phyloP scores from a whole-genome alignment of 202 grass and related monocot species.

The Alloteropsis angusta region DNA sequence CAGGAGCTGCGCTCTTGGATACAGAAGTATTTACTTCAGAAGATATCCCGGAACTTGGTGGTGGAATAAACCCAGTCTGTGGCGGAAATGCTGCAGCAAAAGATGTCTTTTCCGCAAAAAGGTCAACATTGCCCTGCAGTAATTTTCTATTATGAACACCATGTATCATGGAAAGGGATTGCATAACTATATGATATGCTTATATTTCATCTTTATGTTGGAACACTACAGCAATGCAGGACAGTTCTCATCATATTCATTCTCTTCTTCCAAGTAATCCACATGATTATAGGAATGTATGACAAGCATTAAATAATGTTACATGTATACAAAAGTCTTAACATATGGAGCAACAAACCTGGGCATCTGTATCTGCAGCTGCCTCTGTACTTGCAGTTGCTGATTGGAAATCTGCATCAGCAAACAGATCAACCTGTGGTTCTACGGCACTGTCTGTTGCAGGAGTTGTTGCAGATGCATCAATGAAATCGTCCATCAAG shows the following conservation, averaged over 20 bases:
- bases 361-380: slow-evolving; percentile 26
- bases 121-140: slow-evolving; percentile 49
- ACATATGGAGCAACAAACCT: slow-evolving; percentile 48
- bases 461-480: slow-evolving; percentile 34
- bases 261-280: background rate
- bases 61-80: slow-evolving; percentile 41
- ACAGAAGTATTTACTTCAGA: slow-evolving; percentile 31
- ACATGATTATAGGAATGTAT: slow-evolving; percentile 2
- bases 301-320: background rate
- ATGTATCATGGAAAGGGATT: slow-evolving; percentile 15
- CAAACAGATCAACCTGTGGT: slow-evolving; percentile 71
- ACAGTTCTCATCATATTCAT: background rate
- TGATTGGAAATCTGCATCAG: slow-evolving; percentile 81
- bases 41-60: slow-evolving; percentile 36
- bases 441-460: slow-evolving; percentile 21
- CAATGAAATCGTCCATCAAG: slow-evolving; percentile 65
- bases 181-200: slow-evolving; percentile 1
- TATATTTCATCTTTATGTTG: background rate
- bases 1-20: slow-evolving; percentile 33
- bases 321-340: background rate
- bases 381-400: slow-evolving; percentile 40
- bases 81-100: slow-evolving; percentile 50
- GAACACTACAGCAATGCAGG: background rate
- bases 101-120: slow-evolving; percentile 34
- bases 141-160: slow-evolving; percentile 7